Evolutionary conservation across 345 rosid species (phyloP), one percentile per base, ranked within the genome.

Genomic region (Lepidium didymum): DNA sequence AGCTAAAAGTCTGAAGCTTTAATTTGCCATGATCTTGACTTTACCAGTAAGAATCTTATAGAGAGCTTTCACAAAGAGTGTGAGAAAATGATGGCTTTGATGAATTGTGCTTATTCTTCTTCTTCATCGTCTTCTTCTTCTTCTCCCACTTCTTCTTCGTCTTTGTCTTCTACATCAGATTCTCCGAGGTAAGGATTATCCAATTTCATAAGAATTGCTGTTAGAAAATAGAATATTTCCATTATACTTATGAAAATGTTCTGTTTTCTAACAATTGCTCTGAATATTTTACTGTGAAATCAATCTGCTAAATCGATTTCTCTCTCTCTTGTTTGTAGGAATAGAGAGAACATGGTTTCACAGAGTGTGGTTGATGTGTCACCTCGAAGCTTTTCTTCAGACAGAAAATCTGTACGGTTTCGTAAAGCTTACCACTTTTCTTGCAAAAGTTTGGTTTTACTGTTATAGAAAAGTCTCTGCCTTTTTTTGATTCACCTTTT

Each of bases 351-450:
- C 27, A 62, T 79, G 68, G 41, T 53, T 72, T 4, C 69, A 59
- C 86, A 84, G 87, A 75, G 52, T 57, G 62, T 64, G n/a, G 81
- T 75, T 55, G 70, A 35, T 50, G 78, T 78, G 69, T 56, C 72
- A 62, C 69, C 89, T 53, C 87, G 91, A 31, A 76, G 75, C 64
- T 46, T 78, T 44, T 67, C 82, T 41, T 65, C 79, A 66, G 72
- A 40, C 56, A 59, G 51, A n/a, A 67, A 78, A 68, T 75, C 78
- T 56, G 96, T 90, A 75, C 80, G 85, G 79, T 60, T 43, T 40
- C 38, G 1, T 25, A 47, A 56, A 51, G 40, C 67, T 33, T 66
- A 37, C 57, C 33, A 18, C 1, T 35, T 10, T 47, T 16, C 2
- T 36, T 31, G 40, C n/a, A 45, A 34, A 57, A 21, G 15, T 43